These are phyloP conservation scores for Trametes gibbosa DNA, from an alignment of 768 basidiomycete species.

Conservation along the genomic window DNA sequence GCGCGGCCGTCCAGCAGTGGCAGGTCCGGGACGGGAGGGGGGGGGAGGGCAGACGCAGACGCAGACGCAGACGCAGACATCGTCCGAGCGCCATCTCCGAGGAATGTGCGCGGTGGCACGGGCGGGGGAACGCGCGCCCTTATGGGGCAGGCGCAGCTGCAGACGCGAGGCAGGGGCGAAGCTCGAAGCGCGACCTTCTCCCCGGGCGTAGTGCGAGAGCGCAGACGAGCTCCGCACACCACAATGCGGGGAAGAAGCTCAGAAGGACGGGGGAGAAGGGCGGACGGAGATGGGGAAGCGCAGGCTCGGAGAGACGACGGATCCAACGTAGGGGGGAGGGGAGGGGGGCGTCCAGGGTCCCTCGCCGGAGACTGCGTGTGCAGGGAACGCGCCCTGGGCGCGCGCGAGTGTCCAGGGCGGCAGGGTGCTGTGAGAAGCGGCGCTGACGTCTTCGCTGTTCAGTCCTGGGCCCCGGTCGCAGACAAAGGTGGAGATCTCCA, in stretches of 20 bases:
- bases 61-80: not conserved
- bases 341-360: not conserved
- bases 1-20: not conserved
- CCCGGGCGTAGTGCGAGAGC: conserved; percentile 5
- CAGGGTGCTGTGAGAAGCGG: not conserved
- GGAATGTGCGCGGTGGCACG: conserved; percentile 12
- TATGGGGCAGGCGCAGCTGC: conserved; percentile 2
- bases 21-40: not conserved
- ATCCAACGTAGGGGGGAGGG: not conserved
- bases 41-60: not conserved
- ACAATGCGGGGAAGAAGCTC: not conserved
- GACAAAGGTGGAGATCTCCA: conserved; percentile 13
- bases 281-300: conserved; percentile 14
- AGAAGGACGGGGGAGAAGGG: conserved; percentile 2
- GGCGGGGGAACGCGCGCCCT: conserved; percentile 16
- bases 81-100: conserved; percentile 8
- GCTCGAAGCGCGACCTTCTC: not conserved
- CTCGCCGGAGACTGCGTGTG: not conserved
- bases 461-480: conserved; percentile 8
- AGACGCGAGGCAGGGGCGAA: no score
- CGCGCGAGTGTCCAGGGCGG: conserved; percentile 1
- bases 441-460: conserved; percentile 5
- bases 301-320: conserved; percentile 10
- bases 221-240: conserved; percentile 1
- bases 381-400: not conserved